Conservation (phyloP, 1,284 basidiomycete genomes). For the Trametes versicolor region DNA sequence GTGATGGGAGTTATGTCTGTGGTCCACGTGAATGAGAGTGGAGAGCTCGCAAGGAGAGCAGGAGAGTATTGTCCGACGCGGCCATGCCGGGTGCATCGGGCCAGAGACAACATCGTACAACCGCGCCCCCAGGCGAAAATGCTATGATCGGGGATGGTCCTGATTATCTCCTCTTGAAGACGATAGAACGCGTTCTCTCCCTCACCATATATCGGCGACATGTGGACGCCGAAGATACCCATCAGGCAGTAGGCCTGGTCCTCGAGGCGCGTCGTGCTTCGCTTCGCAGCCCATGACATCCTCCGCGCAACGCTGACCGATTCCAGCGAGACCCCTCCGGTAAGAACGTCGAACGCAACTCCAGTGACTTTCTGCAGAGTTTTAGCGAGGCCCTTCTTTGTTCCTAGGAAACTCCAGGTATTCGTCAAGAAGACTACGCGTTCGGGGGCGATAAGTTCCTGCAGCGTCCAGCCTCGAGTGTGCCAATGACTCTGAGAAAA, state of each 20-base stretch:
- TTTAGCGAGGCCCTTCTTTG: conserved; percentile 5
- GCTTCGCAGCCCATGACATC: conserved; percentile 21
- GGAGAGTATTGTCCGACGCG: too few relatives aligned
- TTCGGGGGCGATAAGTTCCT: conserved; percentile 16
- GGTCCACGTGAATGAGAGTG: not conserved
- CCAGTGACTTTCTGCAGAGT: conserved; percentile 7
- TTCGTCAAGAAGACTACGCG: conserved; percentile 15
- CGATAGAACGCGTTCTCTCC: conserved; percentile 10
- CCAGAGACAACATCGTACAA: too few relatives aligned
- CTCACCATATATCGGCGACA: conserved; percentile 17
- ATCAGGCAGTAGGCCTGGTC: conserved; percentile 19
- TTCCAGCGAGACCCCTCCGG: not conserved
- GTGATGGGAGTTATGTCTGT: not conserved
- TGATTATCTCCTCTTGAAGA: conserved; percentile 14
- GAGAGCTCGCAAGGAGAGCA: not conserved
- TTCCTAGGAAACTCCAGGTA: conserved; percentile 12
- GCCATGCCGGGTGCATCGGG: too few relatives aligned
- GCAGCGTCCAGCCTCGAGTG: conserved; percentile 11
- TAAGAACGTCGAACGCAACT: conserved; percentile 5
- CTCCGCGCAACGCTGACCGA: conserved; percentile 11
- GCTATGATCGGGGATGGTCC: not conserved
- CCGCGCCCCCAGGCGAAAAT: conserved; percentile 10
- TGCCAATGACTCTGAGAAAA: not conserved
- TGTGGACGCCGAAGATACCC: conserved; percentile 16
- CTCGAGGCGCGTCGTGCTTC: conserved; percentile 14